Conservation (phyloP, 495 filamentous ascomycete species). For the Penicillium lagena region DNA sequence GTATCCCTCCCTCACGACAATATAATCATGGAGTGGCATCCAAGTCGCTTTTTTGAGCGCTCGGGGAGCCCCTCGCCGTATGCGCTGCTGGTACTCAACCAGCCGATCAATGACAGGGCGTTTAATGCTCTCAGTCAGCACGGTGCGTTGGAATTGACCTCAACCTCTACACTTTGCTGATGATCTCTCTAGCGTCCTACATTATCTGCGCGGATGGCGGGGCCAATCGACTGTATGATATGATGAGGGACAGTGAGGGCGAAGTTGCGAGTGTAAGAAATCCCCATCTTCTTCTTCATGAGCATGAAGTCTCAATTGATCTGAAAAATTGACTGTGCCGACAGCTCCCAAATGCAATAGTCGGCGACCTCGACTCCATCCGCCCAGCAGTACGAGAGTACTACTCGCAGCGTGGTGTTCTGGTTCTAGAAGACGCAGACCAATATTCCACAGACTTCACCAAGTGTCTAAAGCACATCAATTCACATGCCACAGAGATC, state of each 20-base stretch:
- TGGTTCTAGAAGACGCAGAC: constrained; percentile 60
- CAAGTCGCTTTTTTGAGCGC: constrained; percentile 41
- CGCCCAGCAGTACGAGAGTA: constrained; percentile 46
- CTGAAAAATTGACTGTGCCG: background rate
- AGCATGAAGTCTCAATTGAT: too few relatives aligned
- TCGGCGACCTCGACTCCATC: constrained; percentile 88
- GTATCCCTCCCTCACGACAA: too few relatives aligned
- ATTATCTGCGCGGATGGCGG: constrained; percentile 85
- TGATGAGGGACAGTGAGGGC: constrained; percentile 22
- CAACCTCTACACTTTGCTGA: too few relatives aligned
- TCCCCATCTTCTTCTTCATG: background rate
- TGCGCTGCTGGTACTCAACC: constrained; percentile 64
- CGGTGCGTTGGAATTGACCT: constrained; percentile 33
- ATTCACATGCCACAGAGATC: constrained; percentile 21
- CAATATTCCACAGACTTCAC: constrained; percentile 82
- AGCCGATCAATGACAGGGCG: constrained; percentile 52
- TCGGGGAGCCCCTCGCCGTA: constrained; percentile 33
- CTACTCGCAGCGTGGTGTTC: constrained; percentile 48
- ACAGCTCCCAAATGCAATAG: constrained; percentile 59
- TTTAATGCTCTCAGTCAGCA: constrained; percentile 49
- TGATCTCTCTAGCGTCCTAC: constrained; percentile 38
- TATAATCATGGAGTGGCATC: constrained; percentile 42
- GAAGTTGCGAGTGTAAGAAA: constrained; percentile 35
- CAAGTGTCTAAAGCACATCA: constrained; percentile 66
- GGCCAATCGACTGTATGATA: constrained; percentile 71